Base-by-base conservation (phyloP, 257 asterid genomes). In the Cynanchum wilfordii region DNA sequence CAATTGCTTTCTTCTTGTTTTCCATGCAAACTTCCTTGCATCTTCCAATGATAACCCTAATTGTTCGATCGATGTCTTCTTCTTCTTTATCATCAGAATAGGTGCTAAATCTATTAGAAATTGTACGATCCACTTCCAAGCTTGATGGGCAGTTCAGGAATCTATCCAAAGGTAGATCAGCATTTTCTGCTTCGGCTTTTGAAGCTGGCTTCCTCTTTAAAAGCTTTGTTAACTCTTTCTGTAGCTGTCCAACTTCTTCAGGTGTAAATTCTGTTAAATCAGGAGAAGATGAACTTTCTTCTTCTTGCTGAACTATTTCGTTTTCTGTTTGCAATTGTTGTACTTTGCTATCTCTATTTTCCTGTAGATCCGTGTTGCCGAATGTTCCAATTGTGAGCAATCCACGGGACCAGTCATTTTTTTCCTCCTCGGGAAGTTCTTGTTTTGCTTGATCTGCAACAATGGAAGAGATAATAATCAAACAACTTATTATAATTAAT, bases 81-180 rank as follows among this genome's bases (percentile, higher is more conserved):
- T 93, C 96, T 7, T 87, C 91, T 70, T 84, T 84, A 10, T 77
- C 82, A 10, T 82, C 84, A 0, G 95, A 87, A 27, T 77, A 78
- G 4, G 79, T 82, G 77, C 89, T 88, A 75, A 76, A 87, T 42
- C 91, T 78, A 71, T 75, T 83, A 0, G 97, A 91, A 55, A n/a
- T 71, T 4, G 85, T 83, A 7, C 97, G 78, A 75, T 93, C 96
- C 19, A 90, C 91, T 59, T 89, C 97, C 86, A 89, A 79, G 81
- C 97, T 93, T 5, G 97, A 93, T 40, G 98, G 97, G 81, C 98
- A 93, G 77, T 91, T 93, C 3, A 93, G 90, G 85, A 93, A 93
- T 81, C 96, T 87, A 42, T 93, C 96, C 82, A 93, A 75, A 0
- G 97, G 98, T 2, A 93, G 83, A 77, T 86, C 86, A 38, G 76